Percentiles rank a stretch among this genome's conserved stretches.
phyloP scores from a whole-genome alignment of 306 rosid species.

The Medicago truncatula region MtrunA17r5.0-ANR NC_053045.1:30783501-30784000 shows the following conservation, averaged over 20 bases:
- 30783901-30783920: neutral
- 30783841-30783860: neutral
- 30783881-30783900: neutral
- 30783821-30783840: neutral
- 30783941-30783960: neutral
- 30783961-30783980: neutral
- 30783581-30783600: conserved; percentile 29
- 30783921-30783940: neutral
- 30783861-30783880: neutral
- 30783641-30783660: neutral
- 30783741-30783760: neutral
- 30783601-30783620: conserved; percentile 24
- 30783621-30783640: neutral
- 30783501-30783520: conserved; percentile 49
- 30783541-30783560: neutral
- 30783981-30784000: no score
- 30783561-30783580: neutral
- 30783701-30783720: neutral
- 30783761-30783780: conserved; percentile 24
- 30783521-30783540: conserved; percentile 62
- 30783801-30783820: neutral
- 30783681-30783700: neutral
- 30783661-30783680: neutral
- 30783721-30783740: neutral
- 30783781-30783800: neutral